Evolutionary conservation across 805 yeast genomes (phyloP), one percentile per base, ranked within the genome.

Genomic region (Starmerella asiatica): DNA sequence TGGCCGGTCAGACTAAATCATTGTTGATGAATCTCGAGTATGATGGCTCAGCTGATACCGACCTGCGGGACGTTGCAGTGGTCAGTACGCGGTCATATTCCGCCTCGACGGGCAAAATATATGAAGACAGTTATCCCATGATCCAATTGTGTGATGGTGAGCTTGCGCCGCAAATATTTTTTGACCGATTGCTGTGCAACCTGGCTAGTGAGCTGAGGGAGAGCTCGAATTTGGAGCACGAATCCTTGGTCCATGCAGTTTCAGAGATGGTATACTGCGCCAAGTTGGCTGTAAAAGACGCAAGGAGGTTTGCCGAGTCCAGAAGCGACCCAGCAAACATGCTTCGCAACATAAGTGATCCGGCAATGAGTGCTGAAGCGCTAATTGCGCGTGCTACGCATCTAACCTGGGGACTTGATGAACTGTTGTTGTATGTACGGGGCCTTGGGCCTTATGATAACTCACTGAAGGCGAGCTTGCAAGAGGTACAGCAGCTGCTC

Each of bases 1-100:
- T 41, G 9, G 32, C 39, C 8, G 47, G 47, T 4, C 45, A 44
- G 21, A 12, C 37, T 8, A 40, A 44, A 4, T 26, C 47, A 6
- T 24, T 41, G 7, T 26, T 38, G 8, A 2, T 44, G 8, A 30
- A 32, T 3, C 18, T 43, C 15, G 14, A 15, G 3, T 31, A 31
- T 5, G 8, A 16, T 18, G 23, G 8, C 9, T 16, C 24, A 8
- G 7, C 5, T 5, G 9, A 4, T 16, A 20, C 5, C 5, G 27
- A 32, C 26, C 14, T 32, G 4, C 34, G 34, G 5, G 34, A 21
- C n/a, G 19, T 38, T n/a, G 34, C 28, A 7, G n/a, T 26, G 6
- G 26, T 34, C n/a, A n/a, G 8, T 6, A 18, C 28, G 5, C 5
- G 8, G 16, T 32, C 42, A 4, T n/a, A 8, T 4, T 42, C 38